Percentiles rank a stretch among this genome's conserved stretches.
phyloP scores from a whole-genome alignment of 257 asterid species.

The Sherardia arvensis region DNA sequence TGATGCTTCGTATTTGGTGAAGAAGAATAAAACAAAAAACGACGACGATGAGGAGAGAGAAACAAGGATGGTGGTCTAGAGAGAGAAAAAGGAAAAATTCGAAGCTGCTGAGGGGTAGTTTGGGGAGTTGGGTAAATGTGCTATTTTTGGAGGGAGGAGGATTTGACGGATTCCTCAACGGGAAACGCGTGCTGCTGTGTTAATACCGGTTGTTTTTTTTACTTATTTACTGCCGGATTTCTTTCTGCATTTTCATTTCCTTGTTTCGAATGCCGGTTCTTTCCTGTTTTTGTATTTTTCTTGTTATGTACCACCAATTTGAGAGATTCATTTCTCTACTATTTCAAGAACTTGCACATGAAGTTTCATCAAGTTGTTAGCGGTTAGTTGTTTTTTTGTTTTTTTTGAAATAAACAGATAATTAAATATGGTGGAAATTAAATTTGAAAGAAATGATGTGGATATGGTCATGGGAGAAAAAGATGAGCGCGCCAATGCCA shows the following conservation, averaged over 20 bases:
- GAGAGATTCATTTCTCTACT: background rate
- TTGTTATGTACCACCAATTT: too few relatives aligned
- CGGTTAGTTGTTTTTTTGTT: too few relatives aligned
- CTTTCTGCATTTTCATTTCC: background rate
- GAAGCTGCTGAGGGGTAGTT: background rate
- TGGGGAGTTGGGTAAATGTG: background rate
- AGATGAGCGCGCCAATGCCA: background rate
- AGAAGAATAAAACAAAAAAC: conserved; percentile 16
- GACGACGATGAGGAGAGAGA: background rate
- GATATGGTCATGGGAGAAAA: background rate
- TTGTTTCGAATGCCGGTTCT: background rate
- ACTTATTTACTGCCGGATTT: background rate
- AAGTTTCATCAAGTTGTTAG: background rate
- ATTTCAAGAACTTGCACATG: background rate
- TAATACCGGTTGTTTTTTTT: background rate
- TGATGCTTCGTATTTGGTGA: conserved; percentile 22
- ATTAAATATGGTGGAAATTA: too few relatives aligned
- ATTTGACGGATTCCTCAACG: conserved; percentile 4
- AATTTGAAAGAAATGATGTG: too few relatives aligned
- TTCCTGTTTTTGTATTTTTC: too few relatives aligned
- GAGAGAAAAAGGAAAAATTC: conserved; percentile 1
- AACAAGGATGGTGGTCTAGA: background rate
- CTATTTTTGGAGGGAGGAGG: conserved; percentile 6
- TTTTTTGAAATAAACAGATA: too few relatives aligned
- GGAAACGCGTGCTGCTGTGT: conserved; percentile 1